phyloP scores from a whole-genome alignment of 306 rosid species.

The Trifolium fragiferum region DNA sequence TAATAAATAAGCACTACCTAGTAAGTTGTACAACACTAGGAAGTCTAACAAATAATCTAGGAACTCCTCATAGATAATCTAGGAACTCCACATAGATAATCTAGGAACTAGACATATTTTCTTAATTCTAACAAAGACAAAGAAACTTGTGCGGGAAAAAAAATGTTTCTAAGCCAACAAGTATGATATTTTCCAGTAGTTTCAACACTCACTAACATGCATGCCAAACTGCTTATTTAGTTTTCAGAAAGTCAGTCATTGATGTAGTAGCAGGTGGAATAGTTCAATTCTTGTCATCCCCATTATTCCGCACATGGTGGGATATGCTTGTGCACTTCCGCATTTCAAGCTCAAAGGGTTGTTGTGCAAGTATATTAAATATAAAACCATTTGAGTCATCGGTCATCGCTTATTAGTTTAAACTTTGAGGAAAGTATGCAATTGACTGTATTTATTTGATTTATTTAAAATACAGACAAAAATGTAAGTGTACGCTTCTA shows the following conservation, averaged over 20 bases:
- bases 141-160: not conserved
- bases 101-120: no score
- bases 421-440: slow-evolving; percentile 2
- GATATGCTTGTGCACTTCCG: slow-evolving; percentile 19
- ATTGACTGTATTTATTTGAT: slow-evolving; percentile 1
- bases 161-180: not conserved
- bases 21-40: no score
- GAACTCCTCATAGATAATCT: no score
- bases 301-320: slow-evolving; percentile 2
- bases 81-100: no score
- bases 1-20: no score
- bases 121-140: no score
- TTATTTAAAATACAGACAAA: slow-evolving; percentile 32
- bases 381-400: slow-evolving; percentile 9
- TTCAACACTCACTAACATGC: slow-evolving; percentile 28
- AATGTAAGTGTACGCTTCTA: slow-evolving; percentile 10
- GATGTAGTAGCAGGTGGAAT: slow-evolving; percentile 15
- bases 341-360: slow-evolving; percentile 20
- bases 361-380: not conserved
- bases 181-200: slow-evolving; percentile 5
- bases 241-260: slow-evolving; percentile 10
- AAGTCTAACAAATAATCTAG: no score
- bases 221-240: slow-evolving; percentile 9
- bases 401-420: not conserved
- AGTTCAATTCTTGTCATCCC: not conserved